Evolutionary conservation across 768 basidiomycete species (phyloP).

Genomic region (Mrakia gelida): DNA sequence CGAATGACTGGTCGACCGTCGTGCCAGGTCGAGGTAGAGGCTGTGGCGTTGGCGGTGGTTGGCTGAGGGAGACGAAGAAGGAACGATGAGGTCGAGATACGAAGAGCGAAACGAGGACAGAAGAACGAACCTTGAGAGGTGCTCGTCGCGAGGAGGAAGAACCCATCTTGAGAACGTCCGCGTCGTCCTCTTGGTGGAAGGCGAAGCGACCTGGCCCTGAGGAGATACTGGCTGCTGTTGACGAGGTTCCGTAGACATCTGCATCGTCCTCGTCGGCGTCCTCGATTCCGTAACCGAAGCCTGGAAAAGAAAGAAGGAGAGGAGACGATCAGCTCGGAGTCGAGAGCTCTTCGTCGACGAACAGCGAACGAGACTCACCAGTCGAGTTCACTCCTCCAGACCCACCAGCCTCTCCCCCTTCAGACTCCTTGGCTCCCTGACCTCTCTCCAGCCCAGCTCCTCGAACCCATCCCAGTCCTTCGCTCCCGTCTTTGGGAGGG

Average conservation of each 20-base stretch:
- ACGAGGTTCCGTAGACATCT: conserved; percentile 66
- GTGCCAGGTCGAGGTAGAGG: conserved; percentile 50
- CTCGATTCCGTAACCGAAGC: conserved; percentile 69
- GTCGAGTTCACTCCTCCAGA: not conserved
- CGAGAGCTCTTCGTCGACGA: not conserved
- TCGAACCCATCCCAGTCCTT: conserved; percentile 75
- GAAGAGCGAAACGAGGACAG: not conserved
- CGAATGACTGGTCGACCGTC: conserved; percentile 69
- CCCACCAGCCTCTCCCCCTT: not conserved
- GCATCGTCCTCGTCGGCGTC: conserved; percentile 92
- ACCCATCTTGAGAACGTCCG: conserved; percentile 49
- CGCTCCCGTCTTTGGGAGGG: conserved; percentile 65
- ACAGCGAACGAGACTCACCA: not conserved
- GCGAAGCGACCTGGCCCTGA: conserved; percentile 34
- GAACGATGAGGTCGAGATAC: not conserved
- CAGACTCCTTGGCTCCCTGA: not conserved
- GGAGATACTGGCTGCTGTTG: conserved; percentile 28
- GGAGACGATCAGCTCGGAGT: not conserved
- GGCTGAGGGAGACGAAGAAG: not conserved
- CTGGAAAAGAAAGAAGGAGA: conserved; percentile 48
- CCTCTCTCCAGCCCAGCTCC: conserved; percentile 34
- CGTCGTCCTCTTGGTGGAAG: conserved; percentile 54
- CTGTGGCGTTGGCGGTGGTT: not conserved
- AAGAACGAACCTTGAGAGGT: not conserved
- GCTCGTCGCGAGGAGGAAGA: not conserved